These are phyloP conservation scores for Candida krabiensis DNA, from an alignment of 805 yeast species.

Conservation along the genomic window DNA sequence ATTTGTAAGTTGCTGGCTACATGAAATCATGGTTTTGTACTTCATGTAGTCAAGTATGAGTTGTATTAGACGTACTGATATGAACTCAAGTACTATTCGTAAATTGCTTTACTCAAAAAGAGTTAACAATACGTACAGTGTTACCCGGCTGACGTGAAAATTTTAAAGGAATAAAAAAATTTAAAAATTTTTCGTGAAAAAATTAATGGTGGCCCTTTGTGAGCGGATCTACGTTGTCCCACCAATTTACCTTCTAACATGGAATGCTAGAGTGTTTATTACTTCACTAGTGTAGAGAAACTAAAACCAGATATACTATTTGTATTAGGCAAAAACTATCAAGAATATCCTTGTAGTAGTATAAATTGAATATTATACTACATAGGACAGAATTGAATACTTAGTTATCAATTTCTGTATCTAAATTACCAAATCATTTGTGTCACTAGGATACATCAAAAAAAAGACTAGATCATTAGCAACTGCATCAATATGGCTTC, in stretches of 20 bases:
- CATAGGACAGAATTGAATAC: not conserved
- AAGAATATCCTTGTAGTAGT: not conserved
- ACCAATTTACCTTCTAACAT: slow-evolving; percentile 1
- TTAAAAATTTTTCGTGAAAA: slow-evolving; percentile 8
- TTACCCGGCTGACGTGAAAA: slow-evolving; percentile 8
- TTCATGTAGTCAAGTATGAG: too few relatives aligned
- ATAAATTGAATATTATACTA: not conserved
- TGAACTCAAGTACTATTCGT: too few relatives aligned
- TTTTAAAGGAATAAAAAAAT: slow-evolving; percentile 4
- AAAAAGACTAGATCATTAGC: slow-evolving; percentile 3
- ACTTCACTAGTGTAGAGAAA: too few relatives aligned
- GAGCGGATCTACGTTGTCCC: slow-evolving; percentile 7
- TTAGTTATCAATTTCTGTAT: slow-evolving; percentile 1
- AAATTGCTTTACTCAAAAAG: too few relatives aligned
- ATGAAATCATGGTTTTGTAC: too few relatives aligned
- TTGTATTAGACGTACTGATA: too few relatives aligned
- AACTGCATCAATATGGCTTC: slow-evolving; percentile 41
- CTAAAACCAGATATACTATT: too few relatives aligned
- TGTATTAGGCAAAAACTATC: not conserved
- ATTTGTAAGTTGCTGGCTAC: too few relatives aligned
- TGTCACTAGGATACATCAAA: slow-evolving; percentile 1
- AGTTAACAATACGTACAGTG: too few relatives aligned
- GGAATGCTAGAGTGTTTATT: slow-evolving; percentile 5
- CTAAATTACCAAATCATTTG: not conserved
- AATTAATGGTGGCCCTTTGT: slow-evolving; percentile 4